These are phyloP conservation scores for Talaromyces sp. DNA, from an alignment of 2,329 filamentous ascomycete species.

Conservation along the genomic window DNA sequence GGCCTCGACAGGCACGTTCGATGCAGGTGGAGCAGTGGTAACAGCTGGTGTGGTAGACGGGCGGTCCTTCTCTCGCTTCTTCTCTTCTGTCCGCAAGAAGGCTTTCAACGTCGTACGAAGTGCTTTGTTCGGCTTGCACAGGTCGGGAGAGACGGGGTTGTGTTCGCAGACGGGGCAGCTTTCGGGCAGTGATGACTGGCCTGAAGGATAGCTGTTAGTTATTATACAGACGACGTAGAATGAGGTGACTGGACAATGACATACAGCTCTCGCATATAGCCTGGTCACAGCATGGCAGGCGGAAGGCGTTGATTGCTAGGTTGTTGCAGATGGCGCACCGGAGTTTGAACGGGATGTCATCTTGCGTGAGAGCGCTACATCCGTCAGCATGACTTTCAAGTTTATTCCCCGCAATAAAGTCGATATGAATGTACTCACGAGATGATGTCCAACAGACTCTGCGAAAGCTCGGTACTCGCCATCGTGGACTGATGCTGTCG, in stretches of 20 bases:
- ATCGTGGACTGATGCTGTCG: constrained; percentile 26
- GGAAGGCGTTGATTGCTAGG: constrained; percentile 84
- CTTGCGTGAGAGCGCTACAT: constrained; percentile 68
- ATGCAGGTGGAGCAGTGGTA: constrained; percentile 23
- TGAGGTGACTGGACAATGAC: constrained; percentile 30
- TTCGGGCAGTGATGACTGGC: constrained; percentile 71
- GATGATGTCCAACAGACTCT: constrained; percentile 45
- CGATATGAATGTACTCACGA: constrained; percentile 31
- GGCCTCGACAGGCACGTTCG: constrained; percentile 17
- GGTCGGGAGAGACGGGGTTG: constrained; percentile 77
- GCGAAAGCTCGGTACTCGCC: constrained; percentile 41
- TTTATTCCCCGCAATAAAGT: background rate
- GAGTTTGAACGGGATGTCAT: constrained; percentile 93
- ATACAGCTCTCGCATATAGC: constrained; percentile 87
- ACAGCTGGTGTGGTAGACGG: constrained; percentile 35
- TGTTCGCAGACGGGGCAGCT: constrained; percentile 94
- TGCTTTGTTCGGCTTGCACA: constrained; percentile 85
- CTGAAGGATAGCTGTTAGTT: constrained; percentile 41
- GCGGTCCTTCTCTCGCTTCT: constrained; percentile 72
- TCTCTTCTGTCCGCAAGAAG: constrained; percentile 86
- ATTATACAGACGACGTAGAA: background rate
- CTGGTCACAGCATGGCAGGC: constrained; percentile 91
- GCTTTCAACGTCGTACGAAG: constrained; percentile 90
- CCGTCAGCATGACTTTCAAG: background rate
- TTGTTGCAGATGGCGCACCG: constrained; percentile 92